Conservation (phyloP, 495 filamentous ascomycete species). For the Xylaria flabelliformis region DNA sequence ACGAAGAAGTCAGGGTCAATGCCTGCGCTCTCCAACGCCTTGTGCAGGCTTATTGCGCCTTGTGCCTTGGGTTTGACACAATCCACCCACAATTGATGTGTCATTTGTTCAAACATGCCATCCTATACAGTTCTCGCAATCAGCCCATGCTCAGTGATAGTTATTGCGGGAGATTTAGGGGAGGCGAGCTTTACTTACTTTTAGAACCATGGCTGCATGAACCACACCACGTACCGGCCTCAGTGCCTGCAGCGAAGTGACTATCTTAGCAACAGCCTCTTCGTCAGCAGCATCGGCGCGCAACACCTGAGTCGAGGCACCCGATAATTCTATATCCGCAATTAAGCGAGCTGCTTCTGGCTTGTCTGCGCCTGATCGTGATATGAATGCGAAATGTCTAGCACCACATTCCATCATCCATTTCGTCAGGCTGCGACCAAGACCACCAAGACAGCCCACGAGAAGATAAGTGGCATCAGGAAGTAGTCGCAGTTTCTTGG, state of each 20-base stretch:
- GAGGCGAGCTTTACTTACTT: slow-evolving; percentile 29
- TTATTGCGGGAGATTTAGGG: neutral
- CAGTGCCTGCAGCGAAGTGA: slow-evolving; percentile 34
- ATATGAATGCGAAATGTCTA: slow-evolving; percentile 57
- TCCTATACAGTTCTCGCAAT: slow-evolving; percentile 22
- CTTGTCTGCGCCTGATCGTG: slow-evolving; percentile 50
- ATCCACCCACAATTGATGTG: slow-evolving; percentile 26
- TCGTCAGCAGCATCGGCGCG: slow-evolving; percentile 41
- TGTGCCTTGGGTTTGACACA: slow-evolving; percentile 50
- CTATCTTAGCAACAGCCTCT: slow-evolving; percentile 26
- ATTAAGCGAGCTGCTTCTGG: slow-evolving; percentile 36
- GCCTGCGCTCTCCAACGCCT: slow-evolving; percentile 38
- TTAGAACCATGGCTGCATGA: slow-evolving; percentile 49
- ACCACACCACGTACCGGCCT: slow-evolving; percentile 45
- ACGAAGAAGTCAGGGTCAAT: slow-evolving; percentile 66
- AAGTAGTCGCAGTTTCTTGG: slow-evolving; percentile 18
- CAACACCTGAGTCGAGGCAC: slow-evolving; percentile 37
- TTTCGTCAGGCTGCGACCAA: slow-evolving; percentile 58
- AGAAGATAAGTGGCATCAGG: slow-evolving; percentile 56
- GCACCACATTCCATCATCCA: slow-evolving; percentile 61
- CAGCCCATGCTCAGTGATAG: neutral
- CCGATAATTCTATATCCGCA: slow-evolving; percentile 30
- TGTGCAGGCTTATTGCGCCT: slow-evolving; percentile 50
- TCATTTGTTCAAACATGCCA: slow-evolving; percentile 36
- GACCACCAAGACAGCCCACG: slow-evolving; percentile 61